Conservation (phyloP, 2,329 filamentous ascomycete genomes). For the Plectosphaerella plurivora region DNA sequence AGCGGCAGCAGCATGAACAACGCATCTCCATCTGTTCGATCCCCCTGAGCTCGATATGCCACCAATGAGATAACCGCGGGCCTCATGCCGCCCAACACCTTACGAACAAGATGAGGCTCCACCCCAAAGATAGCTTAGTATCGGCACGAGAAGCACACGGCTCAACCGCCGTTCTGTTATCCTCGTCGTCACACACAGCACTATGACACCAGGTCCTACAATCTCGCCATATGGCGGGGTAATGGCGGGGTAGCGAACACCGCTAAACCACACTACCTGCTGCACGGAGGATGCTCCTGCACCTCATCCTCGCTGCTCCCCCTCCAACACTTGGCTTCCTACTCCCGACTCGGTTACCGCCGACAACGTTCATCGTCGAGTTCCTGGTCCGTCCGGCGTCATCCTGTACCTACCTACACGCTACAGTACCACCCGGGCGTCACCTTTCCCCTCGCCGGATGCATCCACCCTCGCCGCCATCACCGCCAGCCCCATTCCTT, state of each 20-base stretch:
- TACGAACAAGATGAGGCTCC: too few relatives aligned
- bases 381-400: background rate
- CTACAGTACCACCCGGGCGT: too few relatives aligned
- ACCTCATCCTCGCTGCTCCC: background rate
- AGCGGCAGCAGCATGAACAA: too few relatives aligned
- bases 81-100: too few relatives aligned
- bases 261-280: constrained; percentile 5
- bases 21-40: too few relatives aligned
- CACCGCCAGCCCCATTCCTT: too few relatives aligned
- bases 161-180: constrained; percentile 3
- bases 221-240: constrained; percentile 10
- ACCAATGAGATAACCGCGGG: background rate
- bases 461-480: too few relatives aligned
- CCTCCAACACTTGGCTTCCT: background rate
- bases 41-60: too few relatives aligned
- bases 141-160: constrained; percentile 1
- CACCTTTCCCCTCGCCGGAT: too few relatives aligned
- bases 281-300: constrained; percentile 1
- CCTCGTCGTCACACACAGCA: background rate
- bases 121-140: constrained; percentile 1
- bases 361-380: constrained; percentile 2
- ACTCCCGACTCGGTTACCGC: constrained; percentile 1
- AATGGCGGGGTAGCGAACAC: constrained; percentile 13
- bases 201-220: background rate
- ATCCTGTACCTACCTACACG: background rate